phyloP scores from a whole-genome alignment of 2,329 filamentous ascomycete genomes.

The Balansia obtecta region DNA sequence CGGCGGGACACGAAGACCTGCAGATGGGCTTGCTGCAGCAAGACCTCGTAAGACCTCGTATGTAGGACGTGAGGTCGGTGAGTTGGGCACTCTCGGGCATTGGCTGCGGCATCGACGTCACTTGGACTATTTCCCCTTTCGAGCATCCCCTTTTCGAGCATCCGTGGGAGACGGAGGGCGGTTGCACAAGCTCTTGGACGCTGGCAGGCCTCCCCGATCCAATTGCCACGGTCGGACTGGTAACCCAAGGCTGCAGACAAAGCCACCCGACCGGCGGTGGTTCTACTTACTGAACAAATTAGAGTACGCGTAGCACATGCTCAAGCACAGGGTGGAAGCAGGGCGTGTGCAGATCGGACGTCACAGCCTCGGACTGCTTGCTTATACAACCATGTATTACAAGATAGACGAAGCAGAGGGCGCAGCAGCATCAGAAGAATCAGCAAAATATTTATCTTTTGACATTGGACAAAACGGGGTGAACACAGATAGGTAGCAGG shows the following conservation, averaged over 20 bases:
- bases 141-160: neutral
- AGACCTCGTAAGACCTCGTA: neutral
- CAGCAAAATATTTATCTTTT: conserved; percentile 3
- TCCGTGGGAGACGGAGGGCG: neutral
- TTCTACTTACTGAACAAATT: neutral
- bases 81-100: conserved; percentile 1
- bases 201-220: neutral
- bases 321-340: neutral
- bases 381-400: neutral
- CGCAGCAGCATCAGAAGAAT: neutral
- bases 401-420: neutral
- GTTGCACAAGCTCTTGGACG: neutral
- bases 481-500: neutral
- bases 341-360: neutral
- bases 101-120: neutral
- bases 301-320: neutral
- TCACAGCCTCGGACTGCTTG: neutral
- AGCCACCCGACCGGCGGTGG: neutral
- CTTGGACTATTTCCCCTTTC: neutral
- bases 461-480: conserved; percentile 1
- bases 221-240: neutral
- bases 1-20: neutral
- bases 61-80: neutral
- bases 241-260: neutral
- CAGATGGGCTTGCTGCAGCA: conserved; percentile 1